Percentiles rank a stretch among this genome's conserved stretches.
These are phyloP conservation scores for Alternaria sp. DNA, from an alignment of 2,329 filamentous ascomycete genomes.

Conservation along the genomic window DNA sequence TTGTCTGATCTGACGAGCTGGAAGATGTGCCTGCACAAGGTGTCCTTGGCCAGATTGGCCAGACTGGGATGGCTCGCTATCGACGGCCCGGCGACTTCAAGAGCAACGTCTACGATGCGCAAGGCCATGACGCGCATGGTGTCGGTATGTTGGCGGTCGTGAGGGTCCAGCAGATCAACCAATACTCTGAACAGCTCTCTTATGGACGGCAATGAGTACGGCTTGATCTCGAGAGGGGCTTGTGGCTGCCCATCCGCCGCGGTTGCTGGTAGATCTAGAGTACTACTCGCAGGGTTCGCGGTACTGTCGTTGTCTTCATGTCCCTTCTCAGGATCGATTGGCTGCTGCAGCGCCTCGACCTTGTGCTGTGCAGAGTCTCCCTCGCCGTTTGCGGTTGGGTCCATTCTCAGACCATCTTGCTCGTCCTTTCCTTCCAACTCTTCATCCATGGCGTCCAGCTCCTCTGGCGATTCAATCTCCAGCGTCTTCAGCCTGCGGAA, in stretches of 20 bases:
- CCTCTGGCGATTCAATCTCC: constrained; percentile 74
- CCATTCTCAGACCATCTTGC: constrained; percentile 82
- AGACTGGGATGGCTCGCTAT: constrained; percentile 91
- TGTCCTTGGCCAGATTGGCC: constrained; percentile 87
- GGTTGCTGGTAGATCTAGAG: constrained; percentile 52
- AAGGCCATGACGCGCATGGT: constrained; percentile 97
- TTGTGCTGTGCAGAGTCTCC: constrained; percentile 51
- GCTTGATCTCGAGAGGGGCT: constrained; percentile 68
- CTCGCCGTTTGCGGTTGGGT: constrained; percentile 73
- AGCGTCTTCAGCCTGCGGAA: constrained; percentile 91
- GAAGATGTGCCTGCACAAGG: constrained; percentile 91
- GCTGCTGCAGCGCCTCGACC: constrained; percentile 44
- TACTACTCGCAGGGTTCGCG: constrained; percentile 50
- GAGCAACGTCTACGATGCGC: constrained; percentile 93
- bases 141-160: constrained; percentile 91
- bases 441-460: constrained; percentile 69
- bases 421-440: constrained; percentile 66
- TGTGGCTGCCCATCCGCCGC: constrained; percentile 52
- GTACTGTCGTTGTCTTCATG: constrained; percentile 47
- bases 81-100: constrained; percentile 94
- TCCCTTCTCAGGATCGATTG: constrained; percentile 39
- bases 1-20: constrained; percentile 96
- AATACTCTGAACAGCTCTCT: constrained; percentile 92
- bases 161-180: constrained; percentile 90
- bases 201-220: constrained; percentile 93